phyloP scores from a whole-genome alignment of 1,139 yeast genomes.

The Taphrina betulina region DNA sequence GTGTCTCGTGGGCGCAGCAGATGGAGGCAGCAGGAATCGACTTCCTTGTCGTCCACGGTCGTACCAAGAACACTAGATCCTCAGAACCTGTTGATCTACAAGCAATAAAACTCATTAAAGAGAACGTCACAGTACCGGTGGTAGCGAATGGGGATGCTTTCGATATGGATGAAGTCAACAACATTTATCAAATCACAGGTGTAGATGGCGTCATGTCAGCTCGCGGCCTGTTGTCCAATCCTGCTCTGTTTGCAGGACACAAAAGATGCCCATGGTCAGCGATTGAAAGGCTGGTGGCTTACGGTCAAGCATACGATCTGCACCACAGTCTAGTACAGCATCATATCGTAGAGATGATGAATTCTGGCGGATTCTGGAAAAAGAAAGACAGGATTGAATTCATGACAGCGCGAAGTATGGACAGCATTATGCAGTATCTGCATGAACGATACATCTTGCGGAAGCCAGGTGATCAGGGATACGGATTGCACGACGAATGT shows the following conservation, averaged over 20 bases:
- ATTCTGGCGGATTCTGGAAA: slow-evolving; percentile 48
- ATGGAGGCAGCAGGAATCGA: slow-evolving; percentile 90
- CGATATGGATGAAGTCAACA: slow-evolving; percentile 58
- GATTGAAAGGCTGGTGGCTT: slow-evolving; percentile 76
- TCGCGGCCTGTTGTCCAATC: slow-evolving; percentile 79
- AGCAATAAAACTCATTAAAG: slow-evolving; percentile 69
- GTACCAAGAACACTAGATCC: slow-evolving; percentile 80
- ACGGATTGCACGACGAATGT: slow-evolving; percentile 46
- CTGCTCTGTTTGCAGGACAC: slow-evolving; percentile 79
- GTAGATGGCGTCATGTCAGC: slow-evolving; percentile 93
- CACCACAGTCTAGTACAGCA: slow-evolving; percentile 84
- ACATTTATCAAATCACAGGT: slow-evolving; percentile 64
- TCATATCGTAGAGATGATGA: slow-evolving; percentile 82
- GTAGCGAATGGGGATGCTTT: slow-evolving; percentile 96
- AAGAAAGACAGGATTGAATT: slow-evolving; percentile 59
- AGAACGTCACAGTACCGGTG: slow-evolving; percentile 68
- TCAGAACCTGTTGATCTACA: slow-evolving; percentile 78
- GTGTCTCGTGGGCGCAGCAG: slow-evolving; percentile 64
- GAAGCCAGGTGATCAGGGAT: slow-evolving; percentile 66
- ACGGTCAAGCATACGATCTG: slow-evolving; percentile 73
- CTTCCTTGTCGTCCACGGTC: slow-evolving; percentile 89
- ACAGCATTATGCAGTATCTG: slow-evolving; percentile 77
- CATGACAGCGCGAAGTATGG: slow-evolving; percentile 59
- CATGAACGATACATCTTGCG: slow-evolving; percentile 65
- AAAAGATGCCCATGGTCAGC: slow-evolving; percentile 84